A percentile compares a stretch with the other conserved stretches of the same genome.
phyloP scores from a whole-genome alignment of 2,329 filamentous ascomycete genomes.

The Sclerotiophoma versabilis region DNA sequence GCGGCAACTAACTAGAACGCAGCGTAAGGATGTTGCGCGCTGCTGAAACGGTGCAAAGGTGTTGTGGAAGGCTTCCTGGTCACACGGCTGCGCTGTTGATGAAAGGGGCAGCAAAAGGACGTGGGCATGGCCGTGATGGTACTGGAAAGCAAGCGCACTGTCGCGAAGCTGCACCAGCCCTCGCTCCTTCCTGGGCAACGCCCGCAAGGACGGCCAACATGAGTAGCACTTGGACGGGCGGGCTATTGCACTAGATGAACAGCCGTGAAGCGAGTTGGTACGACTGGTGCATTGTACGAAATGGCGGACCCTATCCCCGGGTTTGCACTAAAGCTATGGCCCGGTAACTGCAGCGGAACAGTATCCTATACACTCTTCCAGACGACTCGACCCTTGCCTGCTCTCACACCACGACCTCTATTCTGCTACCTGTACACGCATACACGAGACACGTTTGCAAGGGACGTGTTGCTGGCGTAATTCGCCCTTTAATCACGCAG shows the following conservation, averaged over 20 bases:
- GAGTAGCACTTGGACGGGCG: slow-evolving; percentile 7
- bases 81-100: slow-evolving; percentile 7
- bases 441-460: slow-evolving; percentile 10
- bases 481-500: not conserved
- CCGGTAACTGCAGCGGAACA: slow-evolving; percentile 16
- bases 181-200: not conserved
- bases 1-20: slow-evolving; percentile 18
- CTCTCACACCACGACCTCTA: slow-evolving; percentile 1
- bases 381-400: slow-evolving; percentile 4
- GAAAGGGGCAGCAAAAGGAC: not conserved
- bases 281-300: slow-evolving; percentile 12
- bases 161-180: slow-evolving; percentile 3
- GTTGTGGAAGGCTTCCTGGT: slow-evolving; percentile 6
- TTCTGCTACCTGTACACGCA: slow-evolving; percentile 1
- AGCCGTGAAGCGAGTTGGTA: slow-evolving; percentile 10
- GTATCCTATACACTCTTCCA: not conserved
- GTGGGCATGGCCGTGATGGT: not conserved
- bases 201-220: slow-evolving; percentile 18
- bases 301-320: slow-evolving; percentile 14
- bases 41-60: slow-evolving; percentile 12
- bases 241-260: slow-evolving; percentile 16
- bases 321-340: slow-evolving; percentile 5
- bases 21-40: slow-evolving; percentile 6
- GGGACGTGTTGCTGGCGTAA: not conserved
- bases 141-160: slow-evolving; percentile 1